phyloP scores from a whole-genome alignment of 1,139 yeast species.

The Debaryomyces coudertii region DNA sequence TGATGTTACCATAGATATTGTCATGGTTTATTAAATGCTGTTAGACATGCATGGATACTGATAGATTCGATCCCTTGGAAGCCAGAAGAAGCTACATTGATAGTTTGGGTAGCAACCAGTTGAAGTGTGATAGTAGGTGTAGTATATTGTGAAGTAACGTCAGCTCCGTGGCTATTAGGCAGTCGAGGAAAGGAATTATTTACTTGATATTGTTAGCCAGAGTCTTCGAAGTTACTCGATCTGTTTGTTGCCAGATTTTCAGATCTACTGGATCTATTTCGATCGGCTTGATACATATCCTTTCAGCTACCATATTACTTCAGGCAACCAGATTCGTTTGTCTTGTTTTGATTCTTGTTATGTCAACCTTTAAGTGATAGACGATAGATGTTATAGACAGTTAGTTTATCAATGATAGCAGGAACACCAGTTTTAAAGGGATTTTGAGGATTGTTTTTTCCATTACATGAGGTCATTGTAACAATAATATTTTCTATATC shows the following conservation, averaged over 20 bases:
- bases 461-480: conserved; percentile 53
- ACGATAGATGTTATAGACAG: not conserved
- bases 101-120: not conserved
- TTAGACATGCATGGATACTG: not conserved
- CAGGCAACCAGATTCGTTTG: too few species aligned
- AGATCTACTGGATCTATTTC: too few species aligned
- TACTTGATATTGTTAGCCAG: too few species aligned
- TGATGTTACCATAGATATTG: not conserved
- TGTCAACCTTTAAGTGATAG: not conserved
- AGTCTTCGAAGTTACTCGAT: too few species aligned
- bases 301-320: too few species aligned
- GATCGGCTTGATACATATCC: too few species aligned
- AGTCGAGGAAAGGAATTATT: too few species aligned
- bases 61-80: not conserved
- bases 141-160: not conserved
- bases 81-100: not conserved
- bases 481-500: conserved; percentile 30
- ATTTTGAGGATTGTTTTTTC: conserved; percentile 33
- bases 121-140: not conserved
- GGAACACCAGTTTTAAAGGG: conserved; percentile 34
- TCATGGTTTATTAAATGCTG: not conserved
- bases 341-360: too few species aligned
- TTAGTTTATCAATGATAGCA: not conserved
- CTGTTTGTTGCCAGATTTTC: too few species aligned
- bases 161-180: too few species aligned